Evolutionary conservation across 768 basidiomycete genomes (phyloP).

Genomic region (Lepiota brunneoincarnata): DNA sequence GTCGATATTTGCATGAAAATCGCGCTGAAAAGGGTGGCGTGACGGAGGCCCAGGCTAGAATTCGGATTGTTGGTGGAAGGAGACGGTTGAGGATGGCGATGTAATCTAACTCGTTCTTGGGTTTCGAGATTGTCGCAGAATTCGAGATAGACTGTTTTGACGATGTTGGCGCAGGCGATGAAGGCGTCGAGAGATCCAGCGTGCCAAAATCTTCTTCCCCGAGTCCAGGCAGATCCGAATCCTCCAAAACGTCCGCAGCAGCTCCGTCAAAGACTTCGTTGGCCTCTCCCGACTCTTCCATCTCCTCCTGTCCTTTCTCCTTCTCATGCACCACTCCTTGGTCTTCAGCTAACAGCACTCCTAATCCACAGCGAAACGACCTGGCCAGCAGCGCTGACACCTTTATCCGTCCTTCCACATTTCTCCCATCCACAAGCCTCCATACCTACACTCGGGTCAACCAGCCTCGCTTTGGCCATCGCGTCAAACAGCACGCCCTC

Average conservation of each 20-base stretch:
- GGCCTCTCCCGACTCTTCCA: too few species aligned
- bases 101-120: conserved; percentile 80
- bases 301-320: too few species aligned
- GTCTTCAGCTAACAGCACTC: conserved; percentile 47
- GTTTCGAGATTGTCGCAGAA: too few species aligned
- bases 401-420: conserved; percentile 93
- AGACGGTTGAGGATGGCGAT: conserved; percentile 79
- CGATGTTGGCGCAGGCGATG: too few species aligned
- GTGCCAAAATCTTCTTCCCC: conserved; percentile 39
- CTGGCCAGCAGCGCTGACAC: conserved; percentile 93
- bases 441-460: conserved; percentile 70
- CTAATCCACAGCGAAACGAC: conserved; percentile 91
- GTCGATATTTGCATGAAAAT: conserved; percentile 80
- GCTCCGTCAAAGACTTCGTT: too few species aligned
- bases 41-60: conserved; percentile 94
- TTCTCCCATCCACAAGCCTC: conserved; percentile 89
- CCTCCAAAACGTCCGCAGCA: too few species aligned
- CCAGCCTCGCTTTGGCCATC: conserved; percentile 70
- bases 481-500: conserved; percentile 85
- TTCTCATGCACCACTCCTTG: conserved; percentile 9
- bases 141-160: too few species aligned
- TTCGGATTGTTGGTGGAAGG: conserved; percentile 85
- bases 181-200: conserved; percentile 24
- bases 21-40: conserved; percentile 78
- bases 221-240: conserved; percentile 18